These are phyloP conservation scores for Lumnitzera littorea DNA, from an alignment of 345 rosid species.

Conservation along the genomic window DNA sequence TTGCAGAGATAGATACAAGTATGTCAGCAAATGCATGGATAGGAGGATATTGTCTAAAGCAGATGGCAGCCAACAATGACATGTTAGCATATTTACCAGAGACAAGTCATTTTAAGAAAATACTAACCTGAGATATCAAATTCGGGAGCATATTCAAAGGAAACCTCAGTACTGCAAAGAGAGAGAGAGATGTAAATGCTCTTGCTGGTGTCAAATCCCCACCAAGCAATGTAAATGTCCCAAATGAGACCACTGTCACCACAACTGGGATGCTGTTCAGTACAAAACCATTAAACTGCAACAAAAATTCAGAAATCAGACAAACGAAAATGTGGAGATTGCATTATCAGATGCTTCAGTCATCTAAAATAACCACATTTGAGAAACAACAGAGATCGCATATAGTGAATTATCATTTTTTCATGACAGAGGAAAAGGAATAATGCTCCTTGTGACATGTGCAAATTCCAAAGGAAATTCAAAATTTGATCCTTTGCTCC, in stretches of 20 bases:
- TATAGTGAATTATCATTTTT: not conserved
- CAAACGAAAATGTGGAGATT: constrained; percentile 5
- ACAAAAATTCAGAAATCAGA: constrained; percentile 11
- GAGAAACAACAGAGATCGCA: not conserved
- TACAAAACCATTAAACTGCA: constrained; percentile 82
- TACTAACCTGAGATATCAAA: constrained; percentile 69
- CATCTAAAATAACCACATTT: not conserved
- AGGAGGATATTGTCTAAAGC: too few relatives aligned
- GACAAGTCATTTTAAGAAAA: constrained; percentile 1
- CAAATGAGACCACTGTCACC: constrained; percentile 85
- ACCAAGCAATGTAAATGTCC: constrained; percentile 81
- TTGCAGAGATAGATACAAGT: too few relatives aligned
- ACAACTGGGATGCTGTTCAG: constrained; percentile 83
- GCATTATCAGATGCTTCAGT: not conserved
- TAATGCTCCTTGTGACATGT: not conserved
- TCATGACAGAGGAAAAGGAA: not conserved
- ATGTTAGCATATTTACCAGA: too few relatives aligned
- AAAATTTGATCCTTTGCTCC: too few relatives aligned
- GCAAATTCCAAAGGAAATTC: not conserved
- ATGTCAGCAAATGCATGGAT: too few relatives aligned
- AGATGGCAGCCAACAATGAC: too few relatives aligned
- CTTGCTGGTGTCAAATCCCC: constrained; percentile 92
- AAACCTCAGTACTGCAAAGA: constrained; percentile 67
- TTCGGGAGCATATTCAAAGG: constrained; percentile 88
- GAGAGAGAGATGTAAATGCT: constrained; percentile 95